Conservation (phyloP, 2,329 filamentous ascomycete genomes). For the Trichoderma semiorbis region DNA sequence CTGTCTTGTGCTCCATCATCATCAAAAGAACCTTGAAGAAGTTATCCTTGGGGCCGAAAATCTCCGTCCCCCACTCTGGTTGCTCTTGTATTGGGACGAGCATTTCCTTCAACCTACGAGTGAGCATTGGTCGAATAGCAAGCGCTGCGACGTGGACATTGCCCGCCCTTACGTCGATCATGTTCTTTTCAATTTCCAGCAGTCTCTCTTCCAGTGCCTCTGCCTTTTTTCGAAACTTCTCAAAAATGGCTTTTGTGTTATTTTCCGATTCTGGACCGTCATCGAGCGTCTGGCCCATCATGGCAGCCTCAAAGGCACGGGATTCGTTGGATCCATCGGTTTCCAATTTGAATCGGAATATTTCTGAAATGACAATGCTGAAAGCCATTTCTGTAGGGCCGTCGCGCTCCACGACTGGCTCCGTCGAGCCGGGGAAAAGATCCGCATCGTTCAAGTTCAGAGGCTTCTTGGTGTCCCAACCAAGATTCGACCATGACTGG, state of each 20-base stretch:
- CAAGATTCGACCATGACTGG: conserved; percentile 48
- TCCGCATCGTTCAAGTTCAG: conserved; percentile 59
- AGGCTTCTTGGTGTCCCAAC: conserved; percentile 55
- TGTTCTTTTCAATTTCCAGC: conserved; percentile 45
- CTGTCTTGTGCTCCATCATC: conserved; percentile 45
- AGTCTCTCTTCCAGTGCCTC: conserved; percentile 43
- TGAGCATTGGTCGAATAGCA: conserved; percentile 45
- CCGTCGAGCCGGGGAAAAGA: conserved; percentile 50
- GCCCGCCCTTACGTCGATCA: conserved; percentile 50
- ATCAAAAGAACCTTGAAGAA: conserved; percentile 53
- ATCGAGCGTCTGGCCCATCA: conserved; percentile 43
- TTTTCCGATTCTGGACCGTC: conserved; percentile 25
- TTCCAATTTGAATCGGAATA: conserved; percentile 48
- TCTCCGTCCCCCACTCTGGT: conserved; percentile 49
- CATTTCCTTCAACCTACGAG: conserved; percentile 48
- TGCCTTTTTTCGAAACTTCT: conserved; percentile 42
- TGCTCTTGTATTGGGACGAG: conserved; percentile 45
- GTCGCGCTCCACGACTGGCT: conserved; percentile 49
- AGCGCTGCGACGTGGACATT: conserved; percentile 50
- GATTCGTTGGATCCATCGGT: conserved; percentile 41
- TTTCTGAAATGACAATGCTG: conserved; percentile 47
- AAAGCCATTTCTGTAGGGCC: conserved; percentile 62
- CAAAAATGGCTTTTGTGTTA: conserved; percentile 27
- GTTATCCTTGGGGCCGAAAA: conserved; percentile 48
- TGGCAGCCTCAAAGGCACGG: conserved; percentile 47